Base-by-base conservation (phyloP, 2,329 filamentous ascomycete species). In the Calonectria hawksworthii region DNA sequence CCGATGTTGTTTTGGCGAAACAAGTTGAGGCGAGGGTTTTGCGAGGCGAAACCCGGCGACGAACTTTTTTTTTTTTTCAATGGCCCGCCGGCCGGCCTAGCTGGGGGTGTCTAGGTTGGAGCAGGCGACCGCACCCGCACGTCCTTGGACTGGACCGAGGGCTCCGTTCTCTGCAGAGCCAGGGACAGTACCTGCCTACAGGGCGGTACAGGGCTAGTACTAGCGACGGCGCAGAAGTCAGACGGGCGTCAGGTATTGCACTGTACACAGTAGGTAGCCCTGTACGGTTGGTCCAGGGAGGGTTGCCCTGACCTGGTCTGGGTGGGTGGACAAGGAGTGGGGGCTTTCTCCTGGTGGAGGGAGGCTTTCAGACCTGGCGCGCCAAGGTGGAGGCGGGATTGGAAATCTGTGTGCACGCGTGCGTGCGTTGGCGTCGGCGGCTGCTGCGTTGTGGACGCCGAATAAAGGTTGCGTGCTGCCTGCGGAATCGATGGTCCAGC, bases 41-140 rank as follows among this genome's bases (percentile, higher is more conserved):
- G 72, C 70, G 71, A 77, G 72, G 73, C 72, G 61, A 76, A 73
- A 75, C 54, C 76, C 74, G 72, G 73, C 72, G 50, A 52, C 54
- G 70, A 73, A 61, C 72, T 71, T 73, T 78, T 81, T 80, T 76
- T 73, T 75, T 75, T 75, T 76, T 73, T 71, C 78, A 81, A 76
- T 74, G 76, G 79, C 74, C 73, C 76, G 77, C 78, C 74, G 72
- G 77, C 78, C 70, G 72, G 70, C 52, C 74, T 79, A 71, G 52
- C 63, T 71, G 64, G 51, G 47, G 28, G 28, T 67, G 65, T 66
- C 50, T 65, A 63, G 66, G 70, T 76, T 79, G 72, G 76, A 80
- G 75, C 51, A 59, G 72, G 50, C 66, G 50, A 63, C 64, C 44
- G 69, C 50, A 68, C 59, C 69, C 69, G 34, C 74, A 59, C 73